Evolutionary conservation across 192 early-diverging fungal genomes (phyloP).

Genomic region (Linnemannia schmuckeri): DNA sequence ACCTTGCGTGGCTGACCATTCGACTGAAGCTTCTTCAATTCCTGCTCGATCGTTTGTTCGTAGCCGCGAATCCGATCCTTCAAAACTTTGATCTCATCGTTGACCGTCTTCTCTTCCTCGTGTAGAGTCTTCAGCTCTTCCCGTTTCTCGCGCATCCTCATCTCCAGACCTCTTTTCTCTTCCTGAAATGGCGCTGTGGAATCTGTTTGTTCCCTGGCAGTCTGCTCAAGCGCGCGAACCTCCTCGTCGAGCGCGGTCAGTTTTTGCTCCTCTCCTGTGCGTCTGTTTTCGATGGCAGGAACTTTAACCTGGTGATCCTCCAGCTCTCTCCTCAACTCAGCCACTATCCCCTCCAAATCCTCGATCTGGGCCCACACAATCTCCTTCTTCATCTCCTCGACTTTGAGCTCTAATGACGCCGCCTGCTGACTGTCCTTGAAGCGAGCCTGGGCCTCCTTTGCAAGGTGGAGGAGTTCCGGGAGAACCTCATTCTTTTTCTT

Average conservation of each 20-base stretch:
- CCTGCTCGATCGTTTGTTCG: conserved; percentile 66
- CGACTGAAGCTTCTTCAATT: conserved; percentile 46
- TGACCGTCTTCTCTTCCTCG: conserved; percentile 61
- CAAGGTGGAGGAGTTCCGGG: conserved; percentile 78
- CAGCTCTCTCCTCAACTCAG: conserved; percentile 19
- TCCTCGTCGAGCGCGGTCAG: conserved; percentile 54
- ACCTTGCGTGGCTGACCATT: conserved; percentile 45
- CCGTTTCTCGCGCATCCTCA: conserved; percentile 61
- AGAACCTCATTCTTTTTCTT: conserved; percentile 74
- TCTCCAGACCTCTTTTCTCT: conserved; percentile 59
- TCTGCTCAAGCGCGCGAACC: conserved; percentile 52
- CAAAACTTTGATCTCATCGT: conserved; percentile 53
- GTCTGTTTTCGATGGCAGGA: conserved; percentile 36
- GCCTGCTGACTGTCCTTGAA: conserved; percentile 79
- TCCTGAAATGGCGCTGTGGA: conserved; percentile 63
- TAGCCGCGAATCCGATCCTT: conserved; percentile 57
- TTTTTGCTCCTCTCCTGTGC: conserved; percentile 14
- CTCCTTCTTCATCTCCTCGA: conserved; percentile 73
- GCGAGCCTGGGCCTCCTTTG: conserved; percentile 72
- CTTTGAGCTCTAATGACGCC: conserved; percentile 64
- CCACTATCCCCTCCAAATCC: conserved; percentile 61
- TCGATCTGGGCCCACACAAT: conserved; percentile 84
- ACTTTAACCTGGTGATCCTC: not conserved
- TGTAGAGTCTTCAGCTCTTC: conserved; percentile 54
- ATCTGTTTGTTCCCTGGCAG: conserved; percentile 46